These are phyloP conservation scores for Aegle marmelos DNA, from an alignment of 345 rosid species.

Conservation along the genomic window DNA sequence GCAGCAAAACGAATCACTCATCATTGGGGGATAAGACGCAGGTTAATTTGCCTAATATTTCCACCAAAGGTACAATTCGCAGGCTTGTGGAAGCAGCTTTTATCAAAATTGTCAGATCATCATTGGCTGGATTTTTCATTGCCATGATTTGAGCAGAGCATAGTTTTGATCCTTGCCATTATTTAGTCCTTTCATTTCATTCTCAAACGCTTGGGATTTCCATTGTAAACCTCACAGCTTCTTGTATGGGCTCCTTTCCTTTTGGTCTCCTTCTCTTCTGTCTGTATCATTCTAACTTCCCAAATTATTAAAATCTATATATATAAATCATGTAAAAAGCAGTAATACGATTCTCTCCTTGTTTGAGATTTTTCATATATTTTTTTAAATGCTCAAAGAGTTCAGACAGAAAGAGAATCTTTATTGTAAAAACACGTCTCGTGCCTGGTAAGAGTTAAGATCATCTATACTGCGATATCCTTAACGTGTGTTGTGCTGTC, in stretches of 20 bases:
- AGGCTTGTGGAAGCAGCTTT: background rate
- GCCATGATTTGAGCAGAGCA: conserved; percentile 28
- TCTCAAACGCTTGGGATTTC: conserved; percentile 23
- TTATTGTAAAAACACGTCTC: no score
- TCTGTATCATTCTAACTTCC: no score
- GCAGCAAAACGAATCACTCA: no score
- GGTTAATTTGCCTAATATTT: background rate
- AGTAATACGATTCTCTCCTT: no score
- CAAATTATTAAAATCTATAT: background rate
- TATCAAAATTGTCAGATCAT: background rate
- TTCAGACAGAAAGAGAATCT: no score
- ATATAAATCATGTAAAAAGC: background rate
- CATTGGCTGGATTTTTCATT: conserved; percentile 12
- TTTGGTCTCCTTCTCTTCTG: no score
- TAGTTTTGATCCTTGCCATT: conserved; percentile 16
- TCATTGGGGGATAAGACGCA: no score
- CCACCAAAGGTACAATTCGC: background rate
- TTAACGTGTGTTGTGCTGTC: no score
- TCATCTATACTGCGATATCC: no score
- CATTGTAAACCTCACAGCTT: conserved; percentile 29
- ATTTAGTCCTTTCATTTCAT: conserved; percentile 6
- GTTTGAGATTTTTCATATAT: no score
- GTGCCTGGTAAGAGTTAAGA: no score
- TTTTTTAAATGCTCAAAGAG: no score
- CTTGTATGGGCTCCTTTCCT: conserved; percentile 19